phyloP scores from a whole-genome alignment of 495 filamentous ascomycete genomes.

The Podospora sp. region DNA sequence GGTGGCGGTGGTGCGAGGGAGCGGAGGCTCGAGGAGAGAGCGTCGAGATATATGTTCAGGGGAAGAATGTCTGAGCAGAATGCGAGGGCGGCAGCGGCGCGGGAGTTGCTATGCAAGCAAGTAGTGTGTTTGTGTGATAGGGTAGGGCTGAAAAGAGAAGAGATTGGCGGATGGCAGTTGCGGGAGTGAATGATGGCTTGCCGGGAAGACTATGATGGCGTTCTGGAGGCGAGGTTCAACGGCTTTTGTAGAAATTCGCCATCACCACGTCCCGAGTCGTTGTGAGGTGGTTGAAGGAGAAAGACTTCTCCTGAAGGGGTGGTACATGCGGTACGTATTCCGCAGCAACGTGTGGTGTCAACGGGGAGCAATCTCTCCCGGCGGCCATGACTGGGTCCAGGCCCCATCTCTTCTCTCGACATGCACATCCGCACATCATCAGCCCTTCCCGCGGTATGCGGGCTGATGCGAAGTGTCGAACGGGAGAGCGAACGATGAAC shows the following conservation, averaged over 20 bases:
- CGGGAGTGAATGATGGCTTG: conserved; percentile 29
- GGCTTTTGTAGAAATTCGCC: conserved; percentile 40
- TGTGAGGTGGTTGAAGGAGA: conserved; percentile 13
- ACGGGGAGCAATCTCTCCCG: background rate
- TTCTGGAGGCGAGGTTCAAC: conserved; percentile 21
- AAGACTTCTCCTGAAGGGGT: conserved; percentile 17
- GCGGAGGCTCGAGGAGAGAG: background rate
- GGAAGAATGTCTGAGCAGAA: background rate
- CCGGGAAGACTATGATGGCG: conserved; percentile 20
- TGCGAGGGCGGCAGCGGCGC: background rate
- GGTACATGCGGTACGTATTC: conserved; percentile 22
- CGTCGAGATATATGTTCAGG: background rate
- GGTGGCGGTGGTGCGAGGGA: background rate
- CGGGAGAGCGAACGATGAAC: conserved; percentile 20
- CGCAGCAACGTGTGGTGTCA: conserved; percentile 2
- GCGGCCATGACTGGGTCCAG: background rate
- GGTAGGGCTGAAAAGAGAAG: conserved; percentile 35
- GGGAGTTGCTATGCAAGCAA: background rate
- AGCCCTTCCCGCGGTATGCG: conserved; percentile 27
- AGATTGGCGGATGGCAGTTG: conserved; percentile 28
- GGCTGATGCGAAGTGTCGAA: conserved; percentile 26
- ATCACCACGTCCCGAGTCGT: conserved; percentile 21
- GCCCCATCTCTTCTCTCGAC: background rate
- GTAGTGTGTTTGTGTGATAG: conserved; percentile 2
- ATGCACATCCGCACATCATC: background rate